Conservation (phyloP, 78 protist species). For the Acrasis kona region DNA sequence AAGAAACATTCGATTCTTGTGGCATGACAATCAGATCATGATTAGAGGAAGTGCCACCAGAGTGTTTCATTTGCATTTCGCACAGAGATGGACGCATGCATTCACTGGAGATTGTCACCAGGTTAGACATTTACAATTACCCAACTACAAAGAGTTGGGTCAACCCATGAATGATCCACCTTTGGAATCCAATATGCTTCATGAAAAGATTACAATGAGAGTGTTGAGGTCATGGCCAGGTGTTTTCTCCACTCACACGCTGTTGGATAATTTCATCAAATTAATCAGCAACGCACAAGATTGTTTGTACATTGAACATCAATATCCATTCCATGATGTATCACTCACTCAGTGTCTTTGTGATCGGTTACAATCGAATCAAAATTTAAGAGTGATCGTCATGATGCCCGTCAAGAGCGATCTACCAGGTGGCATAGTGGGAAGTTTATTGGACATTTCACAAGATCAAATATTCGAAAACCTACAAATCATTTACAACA, state of each 20-base stretch:
- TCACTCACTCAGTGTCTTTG: slow-evolving; percentile 50
- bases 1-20: slow-evolving; percentile 26
- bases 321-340: slow-evolving; percentile 56
- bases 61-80: slow-evolving; percentile 35
- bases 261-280: slow-evolving; percentile 37
- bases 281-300: slow-evolving; percentile 48
- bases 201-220: slow-evolving; percentile 24
- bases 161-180: neutral
- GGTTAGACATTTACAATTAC: neutral
- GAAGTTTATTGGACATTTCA: slow-evolving; percentile 49
- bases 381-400: slow-evolving; percentile 35
- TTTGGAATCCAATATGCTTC: neutral
- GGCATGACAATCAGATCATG: slow-evolving; percentile 55
- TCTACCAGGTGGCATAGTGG: slow-evolving; percentile 51
- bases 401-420: slow-evolving; percentile 52
- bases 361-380: slow-evolving; percentile 37
- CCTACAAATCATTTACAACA: slow-evolving; percentile 23
- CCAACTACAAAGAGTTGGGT: neutral
- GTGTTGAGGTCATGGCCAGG: slow-evolving; percentile 51
- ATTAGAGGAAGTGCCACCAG: slow-evolving; percentile 31
- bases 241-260: slow-evolving; percentile 32
- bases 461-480: slow-evolving; percentile 40
- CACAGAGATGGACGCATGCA: slow-evolving; percentile 54
- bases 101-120: slow-evolving; percentile 18
- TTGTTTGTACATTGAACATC: slow-evolving; percentile 48